Evolutionary conservation across 768 basidiomycete species (phyloP), one percentile per base, ranked within the genome.

Genomic region (Flagelloscypha sp.): DNA sequence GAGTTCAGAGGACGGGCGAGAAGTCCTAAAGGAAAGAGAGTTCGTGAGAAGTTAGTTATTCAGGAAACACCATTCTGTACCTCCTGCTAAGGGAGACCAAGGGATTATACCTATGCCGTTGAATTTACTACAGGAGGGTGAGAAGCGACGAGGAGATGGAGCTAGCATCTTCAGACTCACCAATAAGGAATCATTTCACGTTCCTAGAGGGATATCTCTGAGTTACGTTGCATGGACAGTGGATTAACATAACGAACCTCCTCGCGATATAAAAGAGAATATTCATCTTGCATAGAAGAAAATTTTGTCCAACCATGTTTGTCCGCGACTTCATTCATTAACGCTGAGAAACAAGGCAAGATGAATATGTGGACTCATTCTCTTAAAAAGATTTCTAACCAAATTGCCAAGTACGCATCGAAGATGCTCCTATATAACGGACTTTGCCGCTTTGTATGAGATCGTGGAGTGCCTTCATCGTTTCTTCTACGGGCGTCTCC

Each of bases 51-150:
- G 30, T 16, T 12, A 31, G 16, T 16, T 12, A 9, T 9, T 31
- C 9, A 8, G 18, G 30, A 17, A 8, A 8, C 16, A 12, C 8
- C 12, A 8, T 9, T 8, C 8, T 17, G 30, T 8, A 17, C 9
- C 12, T 9, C 9, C 30, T 9, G 12, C 9, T 10, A 77, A 58
- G 1, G 72, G 69, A 0, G 60, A 50, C 64, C 68, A 74, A 0
- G 74, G 70, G 22, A 78, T 72, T 17, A 68, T 48, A 0, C 72
- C 72, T 21, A 76, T 68, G 17, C 74, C 74, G 24, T 66, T 61
- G 39, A 56, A 59, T 15, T 62, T 56, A 47, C n/a, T n/a, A n/a
- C n/a, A n/a, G n/a, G n/a, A n/a, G n/a, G n/a, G n/a, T n/a, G n/a
- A n/a, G n/a, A n/a, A n/a, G n/a, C n/a, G n/a, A n/a, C n/a, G n/a